These are phyloP conservation scores for Coemansia sp. DNA, from an alignment of 192 early-diverging fungal species.

Conservation along the genomic window DNA sequence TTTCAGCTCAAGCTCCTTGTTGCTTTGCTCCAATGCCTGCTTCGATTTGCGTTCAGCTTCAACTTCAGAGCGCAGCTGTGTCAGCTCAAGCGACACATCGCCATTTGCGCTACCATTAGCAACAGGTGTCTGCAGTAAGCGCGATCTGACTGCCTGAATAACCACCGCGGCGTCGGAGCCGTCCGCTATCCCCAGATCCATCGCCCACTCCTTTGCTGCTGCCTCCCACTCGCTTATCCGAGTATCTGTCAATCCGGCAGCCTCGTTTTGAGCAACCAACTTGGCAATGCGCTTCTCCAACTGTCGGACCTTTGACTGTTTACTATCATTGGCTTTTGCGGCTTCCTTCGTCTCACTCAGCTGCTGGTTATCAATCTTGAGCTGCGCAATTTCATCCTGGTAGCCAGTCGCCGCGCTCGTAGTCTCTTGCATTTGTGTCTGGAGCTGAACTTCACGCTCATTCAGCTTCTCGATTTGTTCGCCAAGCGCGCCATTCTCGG, in stretches of 20 bases:
- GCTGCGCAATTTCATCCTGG: conserved; percentile 15
- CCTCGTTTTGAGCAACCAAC: conserved; percentile 28
- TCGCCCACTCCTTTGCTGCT: conserved; percentile 29
- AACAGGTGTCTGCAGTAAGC: not conserved
- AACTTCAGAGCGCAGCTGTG: conserved; percentile 18
- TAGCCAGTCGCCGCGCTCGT: not conserved
- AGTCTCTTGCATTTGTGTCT: conserved; percentile 26
- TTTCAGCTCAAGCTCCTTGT: conserved; percentile 10
- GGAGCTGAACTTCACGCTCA: conserved; percentile 21
- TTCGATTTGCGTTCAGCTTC: conserved; percentile 18
- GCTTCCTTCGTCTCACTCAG: conserved; percentile 7
- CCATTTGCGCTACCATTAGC: not conserved
- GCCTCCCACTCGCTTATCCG: conserved; percentile 37
- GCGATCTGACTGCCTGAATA: conserved; percentile 6
- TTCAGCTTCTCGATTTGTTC: conserved; percentile 48
- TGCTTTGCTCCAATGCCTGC: conserved; percentile 3
- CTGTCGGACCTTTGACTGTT: not conserved
- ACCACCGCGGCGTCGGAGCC: not conserved
- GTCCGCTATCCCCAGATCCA: conserved; percentile 16
- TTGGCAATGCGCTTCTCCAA: conserved; percentile 24
- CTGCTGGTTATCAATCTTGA: conserved; percentile 8
- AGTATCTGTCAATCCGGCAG: not conserved
- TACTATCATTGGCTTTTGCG: not conserved
- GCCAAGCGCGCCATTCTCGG: conserved; percentile 56
- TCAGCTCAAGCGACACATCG: conserved; percentile 23